Percentiles rank a stretch among this genome's conserved stretches.
These are phyloP conservation scores for Kalaharituber pfeilii DNA, from an alignment of 2,329 filamentous ascomycete species.

Conservation along the genomic window DNA sequence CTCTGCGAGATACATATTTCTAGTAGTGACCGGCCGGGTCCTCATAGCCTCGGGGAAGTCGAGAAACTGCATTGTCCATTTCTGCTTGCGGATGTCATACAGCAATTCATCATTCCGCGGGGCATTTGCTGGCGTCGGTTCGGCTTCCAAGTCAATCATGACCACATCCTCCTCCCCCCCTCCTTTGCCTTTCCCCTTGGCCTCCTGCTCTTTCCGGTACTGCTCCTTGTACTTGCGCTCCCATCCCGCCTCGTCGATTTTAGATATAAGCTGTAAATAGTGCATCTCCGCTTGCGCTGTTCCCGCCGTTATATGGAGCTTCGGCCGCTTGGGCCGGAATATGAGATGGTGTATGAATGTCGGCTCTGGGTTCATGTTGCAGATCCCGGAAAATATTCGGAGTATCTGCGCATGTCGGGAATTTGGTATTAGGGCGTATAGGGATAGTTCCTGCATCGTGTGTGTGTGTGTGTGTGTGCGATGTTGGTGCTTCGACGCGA, in stretches of 20 bases:
- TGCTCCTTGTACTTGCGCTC: not conserved
- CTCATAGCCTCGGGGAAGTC: conserved; percentile 14
- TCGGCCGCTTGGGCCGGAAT: conserved; percentile 14
- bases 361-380: conserved; percentile 9
- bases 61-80: conserved; percentile 13
- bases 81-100: conserved; percentile 13
- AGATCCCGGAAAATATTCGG: conserved; percentile 12
- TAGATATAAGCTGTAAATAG: not conserved
- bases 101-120: not conserved
- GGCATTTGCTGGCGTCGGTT: not conserved
- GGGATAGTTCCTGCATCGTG: conserved; percentile 16
- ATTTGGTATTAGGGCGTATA: conserved; percentile 13
- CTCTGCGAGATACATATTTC: conserved; percentile 12
- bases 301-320: conserved; percentile 4
- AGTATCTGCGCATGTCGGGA: conserved; percentile 9
- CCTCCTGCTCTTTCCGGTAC: no score
- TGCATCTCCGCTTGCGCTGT: not conserved
- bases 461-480: no score
- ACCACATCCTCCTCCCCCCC: not conserved
- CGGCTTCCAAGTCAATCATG: conserved; percentile 9
- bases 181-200: conserved; percentile 3
- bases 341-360: conserved; percentile 14
- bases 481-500: no score
- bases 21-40: conserved; percentile 13
- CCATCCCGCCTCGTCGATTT: not conserved